Conservation (phyloP, 306 rosid species). For the Medicago arabica region DNA sequence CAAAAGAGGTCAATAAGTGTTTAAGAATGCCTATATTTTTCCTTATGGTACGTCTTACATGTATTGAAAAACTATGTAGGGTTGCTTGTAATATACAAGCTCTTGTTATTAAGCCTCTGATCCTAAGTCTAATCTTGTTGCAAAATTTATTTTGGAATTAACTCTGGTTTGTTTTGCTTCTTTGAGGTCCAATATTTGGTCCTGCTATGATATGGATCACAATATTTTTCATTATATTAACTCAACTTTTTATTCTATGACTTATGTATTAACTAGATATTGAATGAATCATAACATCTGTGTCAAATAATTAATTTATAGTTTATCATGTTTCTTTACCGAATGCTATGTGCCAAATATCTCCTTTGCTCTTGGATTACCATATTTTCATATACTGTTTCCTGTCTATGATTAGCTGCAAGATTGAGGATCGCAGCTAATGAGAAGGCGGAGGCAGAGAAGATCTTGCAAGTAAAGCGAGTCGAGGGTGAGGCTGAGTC, state of each 20-base stretch:
- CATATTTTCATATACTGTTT: slow-evolving; percentile 3
- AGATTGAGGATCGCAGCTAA: slow-evolving; percentile 86
- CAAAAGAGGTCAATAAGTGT: too few relatives aligned
- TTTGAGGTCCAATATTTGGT: slow-evolving; percentile 16
- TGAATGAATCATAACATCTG: background rate
- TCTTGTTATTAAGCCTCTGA: slow-evolving; percentile 11
- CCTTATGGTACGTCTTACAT: background rate
- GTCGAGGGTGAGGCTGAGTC: slow-evolving; percentile 97
- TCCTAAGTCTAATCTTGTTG: slow-evolving; percentile 17
- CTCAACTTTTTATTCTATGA: slow-evolving; percentile 1
- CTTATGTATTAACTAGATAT: slow-evolving; percentile 10
- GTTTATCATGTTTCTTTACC: slow-evolving; percentile 11
- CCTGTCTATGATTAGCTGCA: slow-evolving; percentile 67
- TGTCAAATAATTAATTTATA: background rate
- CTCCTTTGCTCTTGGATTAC: background rate
- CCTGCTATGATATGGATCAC: slow-evolving; percentile 16
- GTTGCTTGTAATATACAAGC: slow-evolving; percentile 11
- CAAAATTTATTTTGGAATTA: slow-evolving; percentile 22
- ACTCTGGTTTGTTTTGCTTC: background rate
- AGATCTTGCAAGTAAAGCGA: slow-evolving; percentile 83
- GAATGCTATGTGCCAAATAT: background rate
- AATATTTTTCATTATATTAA: background rate
- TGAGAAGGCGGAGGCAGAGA: slow-evolving; percentile 97
- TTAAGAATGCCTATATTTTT: too few relatives aligned
- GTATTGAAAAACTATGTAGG: slow-evolving; percentile 12